Evolutionary conservation across 2,329 filamentous ascomycete species (phyloP).

Genomic region (Blumeriella jaapii): DNA sequence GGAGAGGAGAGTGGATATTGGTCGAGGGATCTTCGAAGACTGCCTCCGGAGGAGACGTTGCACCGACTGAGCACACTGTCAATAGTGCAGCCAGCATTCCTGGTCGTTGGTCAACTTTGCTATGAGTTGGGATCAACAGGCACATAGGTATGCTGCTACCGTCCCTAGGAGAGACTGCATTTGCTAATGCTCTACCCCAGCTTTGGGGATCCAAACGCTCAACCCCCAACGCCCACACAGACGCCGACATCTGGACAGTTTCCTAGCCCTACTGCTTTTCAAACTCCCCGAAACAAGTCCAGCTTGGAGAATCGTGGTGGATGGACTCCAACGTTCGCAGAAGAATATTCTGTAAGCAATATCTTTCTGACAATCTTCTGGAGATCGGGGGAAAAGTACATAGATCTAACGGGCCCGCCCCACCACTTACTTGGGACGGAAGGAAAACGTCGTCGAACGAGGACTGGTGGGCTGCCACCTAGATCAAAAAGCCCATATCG

Average conservation of each 20-base stretch:
- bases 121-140: constrained; percentile 52
- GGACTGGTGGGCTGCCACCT: no score
- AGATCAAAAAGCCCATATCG: no score
- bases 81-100: constrained; percentile 16
- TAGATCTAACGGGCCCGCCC: no score
- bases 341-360: constrained; percentile 45
- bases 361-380: background rate
- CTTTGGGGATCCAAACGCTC: constrained; percentile 53
- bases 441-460: no score
- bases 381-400: no score
- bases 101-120: constrained; percentile 31
- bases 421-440: no score
- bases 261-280: constrained; percentile 40
- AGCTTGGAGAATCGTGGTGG: constrained; percentile 38
- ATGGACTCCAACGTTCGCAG: constrained; percentile 51
- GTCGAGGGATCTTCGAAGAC: constrained; percentile 4
- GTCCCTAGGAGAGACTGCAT: constrained; percentile 4
- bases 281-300: constrained; percentile 41
- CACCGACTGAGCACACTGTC: constrained; percentile 3
- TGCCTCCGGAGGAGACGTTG: constrained; percentile 3
- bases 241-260: constrained; percentile 43
- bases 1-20: constrained; percentile 17
- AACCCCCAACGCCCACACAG: constrained; percentile 45
- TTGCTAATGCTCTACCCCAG: constrained; percentile 33
- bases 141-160: constrained; percentile 36